Evolutionary conservation across 2,329 filamentous ascomycete genomes (phyloP), one percentile per base, ranked within the genome.

Genomic region (Fusarium longipes): DNA sequence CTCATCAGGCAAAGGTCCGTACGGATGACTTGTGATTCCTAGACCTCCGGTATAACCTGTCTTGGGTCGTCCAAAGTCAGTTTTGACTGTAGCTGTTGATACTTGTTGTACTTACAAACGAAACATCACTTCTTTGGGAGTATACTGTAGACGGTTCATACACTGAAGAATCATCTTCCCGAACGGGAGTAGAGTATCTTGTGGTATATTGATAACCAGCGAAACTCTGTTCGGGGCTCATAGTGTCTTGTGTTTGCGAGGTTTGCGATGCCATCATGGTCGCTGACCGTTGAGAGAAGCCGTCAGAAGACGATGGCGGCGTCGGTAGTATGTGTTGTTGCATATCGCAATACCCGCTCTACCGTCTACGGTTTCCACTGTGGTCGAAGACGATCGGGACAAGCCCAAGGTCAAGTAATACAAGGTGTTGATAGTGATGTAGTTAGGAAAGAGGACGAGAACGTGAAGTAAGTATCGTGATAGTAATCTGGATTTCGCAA

Each of bases 311-410:
- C 20, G 80, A 80, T 53, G 81, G 79, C 58, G 84, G 83, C 22
- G 84, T 85, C 40, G 79, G 80, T 33, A 82, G 79, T 42, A 77
- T 73, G 52, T 73, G 74, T 53, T 75, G 77, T 61, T 77, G 78
- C 82, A 84, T 77, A 25, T 69, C 65, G 55, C 43, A 48, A 35
- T 40, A 44, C 44, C 32, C 43, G 27, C 36, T 43, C 40, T 20
- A 39, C 47, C 38, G 55, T 55, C 40, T 65, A 29, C 20, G 30
- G 30, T 39, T 36, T 49, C 14, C 22, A 22, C 42, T 32, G 30
- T 48, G 25, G 15, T 35, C 27, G 9, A 29, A 51, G n/a, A 35
- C 24, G n/a, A 32, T 36, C 47, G 8, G n/a, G 24, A 25, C 18
- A 51, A 42, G 40, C 20, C 17, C 27, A 20, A 40, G 15, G n/a